These are phyloP conservation scores for Dryas alaskensis DNA, from an alignment of 306 rosid species.

Conservation along the genomic window DNA sequence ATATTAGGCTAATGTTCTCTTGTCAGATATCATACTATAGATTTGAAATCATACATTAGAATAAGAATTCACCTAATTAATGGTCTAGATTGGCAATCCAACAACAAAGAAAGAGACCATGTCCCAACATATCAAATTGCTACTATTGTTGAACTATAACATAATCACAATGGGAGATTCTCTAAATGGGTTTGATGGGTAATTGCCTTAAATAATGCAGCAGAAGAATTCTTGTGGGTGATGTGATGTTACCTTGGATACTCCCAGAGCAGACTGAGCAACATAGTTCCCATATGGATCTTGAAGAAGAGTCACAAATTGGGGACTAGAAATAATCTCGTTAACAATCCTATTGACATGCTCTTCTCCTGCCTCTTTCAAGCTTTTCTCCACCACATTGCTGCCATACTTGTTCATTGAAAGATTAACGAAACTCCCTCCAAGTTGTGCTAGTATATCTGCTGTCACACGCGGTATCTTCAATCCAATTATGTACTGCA, in stretches of 20 bases:
- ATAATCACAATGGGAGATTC: too few relatives aligned
- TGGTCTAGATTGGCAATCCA: too few relatives aligned
- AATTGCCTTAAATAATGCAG: not conserved
- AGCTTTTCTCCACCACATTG: conserved; percentile 42
- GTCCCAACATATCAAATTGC: too few relatives aligned
- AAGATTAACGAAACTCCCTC: conserved; percentile 17
- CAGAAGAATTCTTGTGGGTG: too few relatives aligned
- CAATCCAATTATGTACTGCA: conserved; percentile 31
- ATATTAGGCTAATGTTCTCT: too few relatives aligned
- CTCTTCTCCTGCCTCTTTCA: not conserved
- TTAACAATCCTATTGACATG: not conserved
- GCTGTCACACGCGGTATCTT: not conserved
- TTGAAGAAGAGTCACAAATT: conserved; percentile 28
- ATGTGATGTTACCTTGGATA: conserved; percentile 28
- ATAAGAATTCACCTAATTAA: too few relatives aligned
- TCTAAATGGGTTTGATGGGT: not conserved
- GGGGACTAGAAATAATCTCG: conserved; percentile 27
- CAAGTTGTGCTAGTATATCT: conserved; percentile 9
- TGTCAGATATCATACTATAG: too few relatives aligned
- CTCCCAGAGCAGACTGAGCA: conserved; percentile 36
- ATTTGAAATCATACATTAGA: too few relatives aligned
- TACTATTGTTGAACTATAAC: too few relatives aligned
- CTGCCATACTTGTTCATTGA: conserved; percentile 43
- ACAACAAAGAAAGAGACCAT: too few relatives aligned
- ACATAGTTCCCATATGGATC: conserved; percentile 46